phyloP scores from a whole-genome alignment of 257 asterid species.

The Parsonsia alboflavescens region DNA sequence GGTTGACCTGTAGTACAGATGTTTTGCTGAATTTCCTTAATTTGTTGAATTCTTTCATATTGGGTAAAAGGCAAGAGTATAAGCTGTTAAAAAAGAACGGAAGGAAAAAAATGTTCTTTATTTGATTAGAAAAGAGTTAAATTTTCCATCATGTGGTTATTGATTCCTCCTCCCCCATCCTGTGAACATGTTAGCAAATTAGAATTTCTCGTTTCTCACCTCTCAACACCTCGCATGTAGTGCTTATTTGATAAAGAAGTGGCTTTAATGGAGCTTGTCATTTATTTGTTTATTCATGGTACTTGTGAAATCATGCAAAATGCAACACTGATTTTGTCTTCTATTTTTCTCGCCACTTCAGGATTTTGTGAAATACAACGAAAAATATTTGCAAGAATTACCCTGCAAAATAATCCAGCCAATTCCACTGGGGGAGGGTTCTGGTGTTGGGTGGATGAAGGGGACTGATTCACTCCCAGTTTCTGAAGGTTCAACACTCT shows the following conservation, averaged over 20 bases:
- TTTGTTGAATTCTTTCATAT: background rate
- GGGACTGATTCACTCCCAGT: constrained; percentile 58
- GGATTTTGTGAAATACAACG: constrained; percentile 82
- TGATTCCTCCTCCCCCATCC: too few relatives aligned
- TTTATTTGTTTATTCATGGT: constrained; percentile 3
- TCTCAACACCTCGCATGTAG: background rate
- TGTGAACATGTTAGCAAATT: background rate
- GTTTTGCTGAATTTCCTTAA: background rate
- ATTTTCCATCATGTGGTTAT: background rate
- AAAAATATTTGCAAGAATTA: constrained; percentile 49
- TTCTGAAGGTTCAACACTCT: constrained; percentile 63
- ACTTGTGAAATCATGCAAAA: background rate
- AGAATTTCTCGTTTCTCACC: too few relatives aligned
- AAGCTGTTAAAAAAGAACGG: background rate
- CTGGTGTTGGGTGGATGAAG: constrained; percentile 78
- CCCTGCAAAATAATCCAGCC: constrained; percentile 66
- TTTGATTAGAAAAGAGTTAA: background rate
- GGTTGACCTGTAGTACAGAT: background rate
- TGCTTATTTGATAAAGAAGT: background rate
- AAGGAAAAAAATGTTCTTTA: background rate
- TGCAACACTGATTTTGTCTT: constrained; percentile 17
- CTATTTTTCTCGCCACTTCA: constrained; percentile 20
- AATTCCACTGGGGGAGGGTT: constrained; percentile 88
- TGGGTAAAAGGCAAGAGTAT: background rate
- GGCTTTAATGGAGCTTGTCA: background rate